Percentiles rank a stretch among this genome's conserved stretches.
These are phyloP conservation scores for Physcia stellaris DNA, from an alignment of 495 filamentous ascomycete genomes.

Conservation along the genomic window DNA sequence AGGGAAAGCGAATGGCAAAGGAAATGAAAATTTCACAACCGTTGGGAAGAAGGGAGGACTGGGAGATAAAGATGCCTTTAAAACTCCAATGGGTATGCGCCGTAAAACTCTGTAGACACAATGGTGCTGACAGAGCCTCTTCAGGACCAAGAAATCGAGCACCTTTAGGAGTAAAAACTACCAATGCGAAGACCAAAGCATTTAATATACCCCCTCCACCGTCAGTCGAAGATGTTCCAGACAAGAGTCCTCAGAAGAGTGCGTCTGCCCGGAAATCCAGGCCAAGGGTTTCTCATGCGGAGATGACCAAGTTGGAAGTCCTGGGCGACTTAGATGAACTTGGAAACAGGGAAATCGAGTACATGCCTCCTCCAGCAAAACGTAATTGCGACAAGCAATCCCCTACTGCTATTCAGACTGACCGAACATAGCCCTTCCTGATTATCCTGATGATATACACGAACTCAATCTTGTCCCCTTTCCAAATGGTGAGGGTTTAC, in stretches of 20 bases:
- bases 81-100: constrained; percentile 69
- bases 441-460: constrained; percentile 64
- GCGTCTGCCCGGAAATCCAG: constrained; percentile 35
- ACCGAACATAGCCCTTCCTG: constrained; percentile 57
- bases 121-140: constrained; percentile 12
- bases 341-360: constrained; percentile 45
- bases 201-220: constrained; percentile 48
- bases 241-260: constrained; percentile 33
- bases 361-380: constrained; percentile 54
- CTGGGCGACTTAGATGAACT: constrained; percentile 14
- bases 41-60: constrained; percentile 43
- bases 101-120: constrained; percentile 7
- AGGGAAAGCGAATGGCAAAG: constrained; percentile 45
- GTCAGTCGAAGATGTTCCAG: constrained; percentile 28
- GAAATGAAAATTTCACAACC: constrained; percentile 49
- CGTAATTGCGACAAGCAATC: constrained; percentile 26
- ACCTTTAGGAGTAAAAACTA: constrained; percentile 83
- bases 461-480: constrained; percentile 24
- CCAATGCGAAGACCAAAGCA: constrained; percentile 74
- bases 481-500: constrained; percentile 6
- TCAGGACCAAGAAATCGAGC: constrained; percentile 60
- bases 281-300: constrained; percentile 10
- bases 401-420: no score
- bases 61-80: constrained; percentile 46
- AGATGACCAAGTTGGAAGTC: constrained; percentile 16